phyloP scores from a whole-genome alignment of 352 stramenopile genomes.

The Pythium myriotylum region DNA sequence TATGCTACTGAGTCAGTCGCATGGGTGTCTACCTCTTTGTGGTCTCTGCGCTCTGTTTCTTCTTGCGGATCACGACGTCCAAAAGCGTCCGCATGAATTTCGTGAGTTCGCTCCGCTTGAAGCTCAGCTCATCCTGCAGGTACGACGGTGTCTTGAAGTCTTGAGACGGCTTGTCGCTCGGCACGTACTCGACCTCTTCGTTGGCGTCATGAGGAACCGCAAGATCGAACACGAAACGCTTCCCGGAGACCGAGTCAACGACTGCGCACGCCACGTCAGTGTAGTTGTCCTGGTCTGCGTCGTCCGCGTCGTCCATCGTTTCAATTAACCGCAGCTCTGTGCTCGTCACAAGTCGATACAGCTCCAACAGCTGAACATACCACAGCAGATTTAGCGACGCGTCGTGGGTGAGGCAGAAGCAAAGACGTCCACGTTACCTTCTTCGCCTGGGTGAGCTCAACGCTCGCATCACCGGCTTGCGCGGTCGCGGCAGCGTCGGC shows the following conservation, averaged over 20 bases:
- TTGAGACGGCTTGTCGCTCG: constrained; percentile 53
- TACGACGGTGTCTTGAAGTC: constrained; percentile 69
- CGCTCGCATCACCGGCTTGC: constrained; percentile 33
- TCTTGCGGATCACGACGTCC: constrained; percentile 82
- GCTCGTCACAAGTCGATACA: constrained; percentile 79
- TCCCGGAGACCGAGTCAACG: constrained; percentile 64
- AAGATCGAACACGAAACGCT: constrained; percentile 78
- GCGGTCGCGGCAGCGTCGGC: constrained; percentile 7
- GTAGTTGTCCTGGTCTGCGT: constrained; percentile 44
- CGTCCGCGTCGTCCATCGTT: constrained; percentile 46
- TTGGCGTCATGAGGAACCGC: constrained; percentile 57
- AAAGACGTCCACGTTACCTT: too few species aligned
- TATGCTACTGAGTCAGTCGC: constrained; percentile 14
- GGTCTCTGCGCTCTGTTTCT: constrained; percentile 33
- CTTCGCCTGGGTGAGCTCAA: constrained; percentile 69
- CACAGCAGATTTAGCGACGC: neutral
- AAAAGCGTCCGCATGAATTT: constrained; percentile 85
- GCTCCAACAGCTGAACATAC: constrained; percentile 55
- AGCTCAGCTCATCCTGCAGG: constrained; percentile 85
- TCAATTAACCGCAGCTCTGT: constrained; percentile 80
- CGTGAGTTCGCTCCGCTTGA: constrained; percentile 78
- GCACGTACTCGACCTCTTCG: constrained; percentile 84
- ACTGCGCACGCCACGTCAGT: constrained; percentile 72
- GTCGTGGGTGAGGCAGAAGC: too few species aligned
- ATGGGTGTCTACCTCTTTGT: constrained; percentile 16